Percentiles rank a stretch among this genome's conserved stretches.
These are phyloP conservation scores for Lentinula aciculospora DNA, from an alignment of 768 basidiomycete species.

Conservation along the genomic window DNA sequence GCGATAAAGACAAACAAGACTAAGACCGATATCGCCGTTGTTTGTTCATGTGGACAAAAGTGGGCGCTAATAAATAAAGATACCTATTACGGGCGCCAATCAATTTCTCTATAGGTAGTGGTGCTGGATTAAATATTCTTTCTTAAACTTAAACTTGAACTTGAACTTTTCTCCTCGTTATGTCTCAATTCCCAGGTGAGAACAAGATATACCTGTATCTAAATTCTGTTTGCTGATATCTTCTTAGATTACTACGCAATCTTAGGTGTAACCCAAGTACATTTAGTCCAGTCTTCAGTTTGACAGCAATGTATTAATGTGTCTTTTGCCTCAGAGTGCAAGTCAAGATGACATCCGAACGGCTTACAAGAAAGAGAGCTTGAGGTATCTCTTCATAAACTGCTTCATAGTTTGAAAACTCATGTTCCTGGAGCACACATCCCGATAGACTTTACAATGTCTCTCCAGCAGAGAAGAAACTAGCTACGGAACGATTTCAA, in stretches of 20 bases:
- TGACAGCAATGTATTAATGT: too few species aligned
- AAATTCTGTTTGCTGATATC: not conserved
- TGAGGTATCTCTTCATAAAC: constrained; percentile 40
- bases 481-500: constrained; percentile 83
- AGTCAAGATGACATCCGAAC: constrained; percentile 67
- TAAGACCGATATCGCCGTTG: too few species aligned
- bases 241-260: not conserved
- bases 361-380: constrained; percentile 76
- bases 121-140: too few species aligned
- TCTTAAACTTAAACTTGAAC: not conserved
- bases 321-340: constrained; percentile 50
- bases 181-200: constrained; percentile 3
- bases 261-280: not conserved
- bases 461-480: constrained; percentile 60
- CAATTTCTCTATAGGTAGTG: too few species aligned
- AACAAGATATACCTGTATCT: not conserved
- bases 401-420: constrained; percentile 5
- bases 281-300: not conserved
- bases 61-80: too few species aligned
- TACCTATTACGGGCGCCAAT: too few species aligned
- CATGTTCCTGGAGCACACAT: constrained; percentile 58
- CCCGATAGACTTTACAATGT: constrained; percentile 79
- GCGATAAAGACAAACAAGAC: too few species aligned
- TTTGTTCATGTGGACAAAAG: too few species aligned
- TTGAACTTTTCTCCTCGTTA: not conserved